Conservation (phyloP, 1,139 yeast genomes). For the Sugiyamaella neomexicana region DNA sequence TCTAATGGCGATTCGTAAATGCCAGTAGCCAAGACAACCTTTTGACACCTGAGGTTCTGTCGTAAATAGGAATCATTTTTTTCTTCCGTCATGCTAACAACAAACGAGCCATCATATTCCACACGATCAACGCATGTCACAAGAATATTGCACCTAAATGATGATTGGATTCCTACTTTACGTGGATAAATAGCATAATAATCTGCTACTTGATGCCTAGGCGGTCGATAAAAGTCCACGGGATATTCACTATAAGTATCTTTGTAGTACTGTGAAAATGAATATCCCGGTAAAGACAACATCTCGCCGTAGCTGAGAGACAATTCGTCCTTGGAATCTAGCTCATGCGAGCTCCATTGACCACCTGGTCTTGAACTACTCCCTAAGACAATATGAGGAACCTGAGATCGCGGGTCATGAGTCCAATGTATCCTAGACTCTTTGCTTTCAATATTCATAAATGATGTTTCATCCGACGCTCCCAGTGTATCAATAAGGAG, state of each 20-base stretch:
- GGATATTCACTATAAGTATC: constrained; percentile 23
- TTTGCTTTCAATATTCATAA: constrained; percentile 27
- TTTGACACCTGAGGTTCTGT: constrained; percentile 17
- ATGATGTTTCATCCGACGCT: constrained; percentile 36
- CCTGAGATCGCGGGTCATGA: constrained; percentile 11
- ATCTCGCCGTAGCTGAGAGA: constrained; percentile 41
- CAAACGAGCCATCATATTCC: constrained; percentile 4
- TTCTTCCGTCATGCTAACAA: constrained; percentile 4
- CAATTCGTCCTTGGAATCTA: constrained; percentile 28
- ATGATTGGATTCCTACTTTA: constrained; percentile 29
- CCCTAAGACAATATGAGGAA: constrained; percentile 35
- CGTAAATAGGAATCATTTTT: constrained; percentile 2
- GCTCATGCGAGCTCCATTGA: constrained; percentile 37
- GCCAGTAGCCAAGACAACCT: constrained; percentile 40
- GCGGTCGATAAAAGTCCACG: constrained; percentile 36
- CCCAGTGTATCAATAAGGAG: constrained; percentile 36
- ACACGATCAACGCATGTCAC: constrained; percentile 26
- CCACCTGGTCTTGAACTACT: constrained; percentile 38
- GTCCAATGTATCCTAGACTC: constrained; percentile 36
- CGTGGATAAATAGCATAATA: constrained; percentile 37
- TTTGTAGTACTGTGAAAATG: constrained; percentile 34
- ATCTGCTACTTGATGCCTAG: constrained; percentile 35
- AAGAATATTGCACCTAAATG: constrained; percentile 18
- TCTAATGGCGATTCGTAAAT: constrained; percentile 34
- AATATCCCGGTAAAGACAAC: constrained; percentile 40